phyloP scores from a whole-genome alignment of 345 rosid genomes.

The Cardamine resedifolia region DNA sequence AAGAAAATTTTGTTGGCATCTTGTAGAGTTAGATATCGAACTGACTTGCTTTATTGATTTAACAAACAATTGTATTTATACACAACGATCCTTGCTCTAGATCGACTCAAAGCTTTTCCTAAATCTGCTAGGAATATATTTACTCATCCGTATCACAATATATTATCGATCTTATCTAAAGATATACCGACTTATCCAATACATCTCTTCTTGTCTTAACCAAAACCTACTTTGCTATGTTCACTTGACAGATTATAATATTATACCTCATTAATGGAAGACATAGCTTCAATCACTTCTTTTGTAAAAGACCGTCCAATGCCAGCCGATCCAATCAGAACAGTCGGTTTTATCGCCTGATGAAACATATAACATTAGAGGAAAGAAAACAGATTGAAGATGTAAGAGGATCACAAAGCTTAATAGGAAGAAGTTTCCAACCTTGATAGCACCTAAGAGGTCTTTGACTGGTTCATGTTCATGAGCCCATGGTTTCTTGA shows the following conservation, averaged over 20 bases:
- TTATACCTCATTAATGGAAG: conserved; percentile 72
- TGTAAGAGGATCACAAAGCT: not conserved
- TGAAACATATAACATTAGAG: not conserved
- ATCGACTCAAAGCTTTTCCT: too few species aligned
- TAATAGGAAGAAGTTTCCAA: conserved; percentile 26
- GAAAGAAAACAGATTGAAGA: conserved; percentile 10
- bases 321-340: conserved; percentile 88
- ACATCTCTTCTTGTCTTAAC: not conserved
- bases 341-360: conserved; percentile 87
- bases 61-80: too few species aligned
- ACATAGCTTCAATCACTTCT: conserved; percentile 84
- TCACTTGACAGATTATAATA: not conserved
- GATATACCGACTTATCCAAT: too few species aligned
- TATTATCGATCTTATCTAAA: too few species aligned
- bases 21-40: too few species aligned
- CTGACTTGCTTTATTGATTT: too few species aligned
- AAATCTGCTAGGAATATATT: too few species aligned
- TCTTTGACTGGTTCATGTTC: conserved; percentile 73
- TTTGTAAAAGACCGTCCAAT: conserved; percentile 83
- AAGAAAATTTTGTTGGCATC: not conserved
- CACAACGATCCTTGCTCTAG: too few species aligned
- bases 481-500: conserved; percentile 99
- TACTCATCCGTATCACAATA: too few species aligned
- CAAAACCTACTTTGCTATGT: not conserved
- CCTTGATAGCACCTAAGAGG: conserved; percentile 83